Percentiles rank a stretch among this genome's conserved stretches.
phyloP scores from a whole-genome alignment of 768 basidiomycete genomes.

The Tephrocybe sp. region DNA sequence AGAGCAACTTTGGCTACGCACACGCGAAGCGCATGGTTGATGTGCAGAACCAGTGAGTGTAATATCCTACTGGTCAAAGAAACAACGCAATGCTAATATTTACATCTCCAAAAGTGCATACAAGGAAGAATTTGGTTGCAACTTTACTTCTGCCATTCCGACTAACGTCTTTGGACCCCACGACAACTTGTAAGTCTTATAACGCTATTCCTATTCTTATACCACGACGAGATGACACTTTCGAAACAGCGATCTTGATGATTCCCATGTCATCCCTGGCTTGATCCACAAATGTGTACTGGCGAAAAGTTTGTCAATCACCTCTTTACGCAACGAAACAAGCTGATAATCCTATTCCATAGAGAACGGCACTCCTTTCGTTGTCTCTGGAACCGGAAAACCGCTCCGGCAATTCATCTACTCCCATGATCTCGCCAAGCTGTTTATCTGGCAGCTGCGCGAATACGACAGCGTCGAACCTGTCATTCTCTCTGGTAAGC shows the following conservation, averaged over 20 bases:
- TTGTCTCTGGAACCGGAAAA: constrained; percentile 86
- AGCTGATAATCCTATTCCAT: constrained; percentile 6
- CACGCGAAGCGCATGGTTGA: constrained; percentile 96
- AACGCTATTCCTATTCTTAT: background rate
- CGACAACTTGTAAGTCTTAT: constrained; percentile 76
- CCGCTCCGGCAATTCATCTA: constrained; percentile 98
- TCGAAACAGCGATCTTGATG: constrained; percentile 71
- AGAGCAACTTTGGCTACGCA: constrained; percentile 95
- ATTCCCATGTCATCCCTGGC: constrained; percentile 92
- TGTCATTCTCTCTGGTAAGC: constrained; percentile 81
- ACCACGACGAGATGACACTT: constrained; percentile 1
- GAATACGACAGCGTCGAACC: constrained; percentile 94
- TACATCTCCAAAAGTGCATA: constrained; percentile 69
- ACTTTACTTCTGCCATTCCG: constrained; percentile 95
- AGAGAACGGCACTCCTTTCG: constrained; percentile 84
- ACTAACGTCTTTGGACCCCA: constrained; percentile 96
- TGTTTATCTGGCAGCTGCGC: constrained; percentile 90
- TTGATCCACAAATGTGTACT: constrained; percentile 92
- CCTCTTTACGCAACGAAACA: background rate
- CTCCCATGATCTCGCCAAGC: constrained; percentile 91
- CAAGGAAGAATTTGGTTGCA: constrained; percentile 91
- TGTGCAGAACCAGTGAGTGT: constrained; percentile 84
- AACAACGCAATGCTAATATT: background rate
- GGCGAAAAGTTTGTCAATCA: constrained; percentile 65
- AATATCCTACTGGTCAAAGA: background rate